These are phyloP conservation scores for Aspergillus ellipticus DNA, from an alignment of 495 filamentous ascomycete species.

Conservation along the genomic window DNA sequence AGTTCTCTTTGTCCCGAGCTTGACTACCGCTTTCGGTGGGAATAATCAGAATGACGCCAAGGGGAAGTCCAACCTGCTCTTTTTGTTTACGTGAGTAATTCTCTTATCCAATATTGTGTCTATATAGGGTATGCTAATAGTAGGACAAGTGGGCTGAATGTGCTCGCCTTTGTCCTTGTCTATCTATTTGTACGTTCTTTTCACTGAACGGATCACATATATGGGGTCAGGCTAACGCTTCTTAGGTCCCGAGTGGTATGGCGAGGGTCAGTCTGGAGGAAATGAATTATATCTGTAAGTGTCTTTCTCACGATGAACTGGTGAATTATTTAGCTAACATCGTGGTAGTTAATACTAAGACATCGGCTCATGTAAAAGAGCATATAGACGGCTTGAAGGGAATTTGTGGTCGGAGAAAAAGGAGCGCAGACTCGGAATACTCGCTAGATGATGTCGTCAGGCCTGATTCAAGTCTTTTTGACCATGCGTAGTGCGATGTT, in stretches of 20 bases:
- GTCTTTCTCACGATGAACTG: background rate
- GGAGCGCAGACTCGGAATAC: background rate
- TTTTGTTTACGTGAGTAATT: constrained; percentile 16
- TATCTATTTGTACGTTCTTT: constrained; percentile 51
- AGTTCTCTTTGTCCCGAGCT: constrained; percentile 23
- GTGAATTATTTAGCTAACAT: background rate
- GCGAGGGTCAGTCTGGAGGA: background rate
- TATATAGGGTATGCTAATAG: background rate
- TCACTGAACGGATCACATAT: too few species aligned
- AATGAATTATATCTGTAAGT: background rate
- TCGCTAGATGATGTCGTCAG: background rate
- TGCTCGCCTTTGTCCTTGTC: constrained; percentile 57
- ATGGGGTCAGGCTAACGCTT: constrained; percentile 13
- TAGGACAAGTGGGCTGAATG: constrained; percentile 54
- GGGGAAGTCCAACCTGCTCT: constrained; percentile 17
- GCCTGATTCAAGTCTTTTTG: background rate
- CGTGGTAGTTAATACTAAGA: background rate
- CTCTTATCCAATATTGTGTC: background rate
- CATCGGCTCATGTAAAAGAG: background rate
- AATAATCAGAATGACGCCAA: background rate
- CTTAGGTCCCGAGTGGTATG: background rate
- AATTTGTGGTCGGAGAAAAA: background rate
- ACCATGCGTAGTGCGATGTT: too few species aligned
- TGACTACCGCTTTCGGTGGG: constrained; percentile 6
- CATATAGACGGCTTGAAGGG: background rate